A percentile compares a stretch with the other conserved stretches of the same genome.
phyloP scores from a whole-genome alignment of 441 rosid species.

The Pelargonium cotyledonis region DNA sequence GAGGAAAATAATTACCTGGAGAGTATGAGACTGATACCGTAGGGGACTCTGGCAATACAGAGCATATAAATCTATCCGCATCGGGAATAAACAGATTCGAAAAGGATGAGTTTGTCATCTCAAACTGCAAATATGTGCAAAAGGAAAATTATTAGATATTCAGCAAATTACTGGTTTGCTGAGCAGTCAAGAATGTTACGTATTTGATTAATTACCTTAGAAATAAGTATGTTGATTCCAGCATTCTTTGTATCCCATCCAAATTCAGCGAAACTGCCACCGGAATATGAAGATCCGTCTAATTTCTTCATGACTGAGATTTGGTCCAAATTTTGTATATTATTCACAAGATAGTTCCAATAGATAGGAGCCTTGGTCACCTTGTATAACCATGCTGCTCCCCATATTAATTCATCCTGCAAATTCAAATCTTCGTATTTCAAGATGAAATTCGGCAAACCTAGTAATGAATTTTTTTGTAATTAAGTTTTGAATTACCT shows the following conservation, averaged over 20 bases:
- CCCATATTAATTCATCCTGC: slow-evolving; percentile 41
- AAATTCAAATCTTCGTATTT: background rate
- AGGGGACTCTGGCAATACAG: slow-evolving; percentile 35
- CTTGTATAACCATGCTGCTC: slow-evolving; percentile 33
- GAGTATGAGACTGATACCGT: slow-evolving; percentile 22
- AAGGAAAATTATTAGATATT: background rate
- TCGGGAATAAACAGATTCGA: slow-evolving; percentile 19
- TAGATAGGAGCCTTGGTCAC: slow-evolving; percentile 24
- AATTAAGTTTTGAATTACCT: slow-evolving; percentile 23
- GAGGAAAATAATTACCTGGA: slow-evolving; percentile 22
- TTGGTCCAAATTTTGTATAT: slow-evolving; percentile 10
- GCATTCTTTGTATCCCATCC: slow-evolving; percentile 39
- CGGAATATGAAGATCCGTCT: background rate
- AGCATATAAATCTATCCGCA: slow-evolving; percentile 27
- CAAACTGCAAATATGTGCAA: slow-evolving; percentile 13
- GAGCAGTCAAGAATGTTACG: too few relatives aligned
- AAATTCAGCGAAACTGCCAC: slow-evolving; percentile 25
- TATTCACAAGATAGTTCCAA: slow-evolving; percentile 20
- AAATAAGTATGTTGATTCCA: slow-evolving; percentile 30
- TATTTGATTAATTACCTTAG: slow-evolving; percentile 22
- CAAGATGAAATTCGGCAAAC: too few relatives aligned
- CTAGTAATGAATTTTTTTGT: background rate
- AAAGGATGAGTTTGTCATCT: slow-evolving; percentile 13
- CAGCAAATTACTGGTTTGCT: too few relatives aligned
- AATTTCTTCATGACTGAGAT: background rate